Percentiles rank a stretch among this genome's conserved stretches.
phyloP scores from a whole-genome alignment of 1,284 basidiomycete genomes.

The Moesziomyces sp. region DNA sequence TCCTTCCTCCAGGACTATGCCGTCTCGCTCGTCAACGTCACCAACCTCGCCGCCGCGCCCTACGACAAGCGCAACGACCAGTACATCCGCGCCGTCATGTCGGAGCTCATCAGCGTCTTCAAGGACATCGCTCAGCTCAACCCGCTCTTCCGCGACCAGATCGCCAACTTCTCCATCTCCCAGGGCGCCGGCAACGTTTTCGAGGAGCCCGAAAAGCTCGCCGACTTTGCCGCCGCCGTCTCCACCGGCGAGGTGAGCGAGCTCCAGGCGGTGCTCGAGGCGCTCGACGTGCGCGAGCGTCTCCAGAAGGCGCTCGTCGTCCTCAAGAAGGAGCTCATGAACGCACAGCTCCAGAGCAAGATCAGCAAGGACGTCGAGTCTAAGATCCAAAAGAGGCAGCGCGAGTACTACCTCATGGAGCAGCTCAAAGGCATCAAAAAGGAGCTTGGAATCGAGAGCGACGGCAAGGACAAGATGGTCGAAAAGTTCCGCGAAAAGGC shows the following conservation, averaged over 20 bases:
- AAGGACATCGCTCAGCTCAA: constrained; percentile 98
- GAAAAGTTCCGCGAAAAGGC: constrained; percentile 96
- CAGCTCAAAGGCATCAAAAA: constrained; percentile 99
- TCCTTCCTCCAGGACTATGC: constrained; percentile 89
- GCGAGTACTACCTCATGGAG: constrained; percentile 98
- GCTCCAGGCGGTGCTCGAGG: constrained; percentile 92
- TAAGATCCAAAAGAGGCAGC: constrained; percentile 96
- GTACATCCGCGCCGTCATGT: constrained; percentile 93
- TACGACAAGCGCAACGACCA: constrained; percentile 80
- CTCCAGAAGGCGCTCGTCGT: constrained; percentile 90
- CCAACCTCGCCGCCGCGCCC: constrained; percentile 81
- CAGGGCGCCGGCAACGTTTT: constrained; percentile 97
- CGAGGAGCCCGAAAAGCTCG: constrained; percentile 97
- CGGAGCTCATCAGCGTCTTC: constrained; percentile 96
- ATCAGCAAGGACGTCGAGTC: constrained; percentile 92
- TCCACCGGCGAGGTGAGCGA: constrained; percentile 90
- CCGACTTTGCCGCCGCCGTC: constrained; percentile 96
- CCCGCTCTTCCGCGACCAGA: constrained; percentile 97
- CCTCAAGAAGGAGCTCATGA: constrained; percentile 97
- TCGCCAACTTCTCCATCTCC: constrained; percentile 94
- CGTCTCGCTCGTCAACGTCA: constrained; percentile 90
- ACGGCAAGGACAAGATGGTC: constrained; percentile 96
- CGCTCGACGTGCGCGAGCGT: constrained; percentile 85
- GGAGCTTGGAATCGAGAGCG: constrained; percentile 95
- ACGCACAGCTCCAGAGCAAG: constrained; percentile 94